A percentile compares a stretch with the other conserved stretches of the same genome.
Evolutionary conservation across 192 early-diverging fungal species (phyloP).

Genomic region (Entomortierella lignicola): DNA sequence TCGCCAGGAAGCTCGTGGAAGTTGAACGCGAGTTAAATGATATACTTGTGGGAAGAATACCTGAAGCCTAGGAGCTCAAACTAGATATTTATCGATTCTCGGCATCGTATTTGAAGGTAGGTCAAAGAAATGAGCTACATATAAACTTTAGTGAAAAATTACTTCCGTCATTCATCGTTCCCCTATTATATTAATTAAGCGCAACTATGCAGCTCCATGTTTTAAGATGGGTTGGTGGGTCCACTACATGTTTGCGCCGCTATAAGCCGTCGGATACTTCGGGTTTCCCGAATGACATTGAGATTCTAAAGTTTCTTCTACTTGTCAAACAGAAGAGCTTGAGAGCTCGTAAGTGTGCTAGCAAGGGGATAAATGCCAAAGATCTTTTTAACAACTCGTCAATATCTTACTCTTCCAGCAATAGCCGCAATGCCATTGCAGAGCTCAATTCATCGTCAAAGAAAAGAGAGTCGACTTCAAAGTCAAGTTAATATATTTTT

Average conservation of each 20-base stretch:
- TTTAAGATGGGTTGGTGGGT: constrained; percentile 8
- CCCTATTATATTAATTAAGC: background rate
- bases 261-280: background rate
- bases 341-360: too few species aligned
- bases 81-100: background rate
- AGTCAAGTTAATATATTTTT: too few species aligned
- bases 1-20: constrained; percentile 12
- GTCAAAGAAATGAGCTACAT: background rate
- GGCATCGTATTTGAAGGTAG: constrained; percentile 12
- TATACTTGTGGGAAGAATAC: constrained; percentile 1
- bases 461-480: too few species aligned
- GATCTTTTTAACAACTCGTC: too few species aligned
- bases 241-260: background rate
- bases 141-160: background rate
- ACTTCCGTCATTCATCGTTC: too few species aligned
- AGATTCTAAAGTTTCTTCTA: background rate
- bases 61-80: background rate
- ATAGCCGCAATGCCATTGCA: too few species aligned
- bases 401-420: too few species aligned
- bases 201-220: constrained; percentile 17
- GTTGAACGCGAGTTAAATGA: constrained; percentile 13
- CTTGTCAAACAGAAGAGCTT: too few species aligned
- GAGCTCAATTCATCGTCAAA: too few species aligned
- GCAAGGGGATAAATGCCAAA: too few species aligned
- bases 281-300: constrained; percentile 6